Base-by-base conservation (phyloP, 495 filamentous ascomycete species). In the Pyrenula aspistea region DNA sequence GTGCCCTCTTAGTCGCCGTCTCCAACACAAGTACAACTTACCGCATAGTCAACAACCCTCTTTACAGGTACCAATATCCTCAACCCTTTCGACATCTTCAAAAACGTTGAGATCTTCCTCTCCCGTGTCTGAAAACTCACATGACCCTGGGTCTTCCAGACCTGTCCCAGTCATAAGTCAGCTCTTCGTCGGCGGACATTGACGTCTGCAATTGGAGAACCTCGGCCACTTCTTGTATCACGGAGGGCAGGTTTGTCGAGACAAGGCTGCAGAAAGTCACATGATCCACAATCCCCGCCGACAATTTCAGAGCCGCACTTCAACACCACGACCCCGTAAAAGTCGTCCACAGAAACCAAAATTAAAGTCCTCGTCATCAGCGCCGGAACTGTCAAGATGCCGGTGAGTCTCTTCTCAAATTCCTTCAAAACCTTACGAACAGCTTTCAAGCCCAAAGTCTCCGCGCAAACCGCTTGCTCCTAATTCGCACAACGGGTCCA, bases 31-130 rank as follows among this genome's bases (percentile, higher is more conserved):
- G n/a, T n/a, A 19, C 57, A 61, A 71, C 85, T 69, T 74, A 96
- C 92, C 60, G 93, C 91, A 83, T 96, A 98, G 83, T 98, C 93
- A 73, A 98, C 95, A 55, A 98, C 93, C 78, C 93, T 79, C 79
- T 98, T 98, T 55, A 98, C 73, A 73, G 93, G 93, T 20, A 98
- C 93, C 59, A 98, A 77, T 69, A 98, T 96, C 68, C 91, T 81
- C 60, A 98, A 63, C 50, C 68, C 79, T 52, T 83, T 80, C 59
- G 89, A 85, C 91, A 95, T 95, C 61, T 42, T 74, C 67, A 60
- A 56, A 12, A 52, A 24, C n/a, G 4, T 8, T 10, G 19, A 52
- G 8, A 24, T 3, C 20, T 21, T 20, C 22, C 50, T 52, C 50
- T 24, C 50, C 19, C 50, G 19, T n/a, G n/a, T n/a, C n/a, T n/a